Base-by-base conservation (phyloP, 305 asterid genomes). In the Fraxinus xanthoxyloides region DNA sequence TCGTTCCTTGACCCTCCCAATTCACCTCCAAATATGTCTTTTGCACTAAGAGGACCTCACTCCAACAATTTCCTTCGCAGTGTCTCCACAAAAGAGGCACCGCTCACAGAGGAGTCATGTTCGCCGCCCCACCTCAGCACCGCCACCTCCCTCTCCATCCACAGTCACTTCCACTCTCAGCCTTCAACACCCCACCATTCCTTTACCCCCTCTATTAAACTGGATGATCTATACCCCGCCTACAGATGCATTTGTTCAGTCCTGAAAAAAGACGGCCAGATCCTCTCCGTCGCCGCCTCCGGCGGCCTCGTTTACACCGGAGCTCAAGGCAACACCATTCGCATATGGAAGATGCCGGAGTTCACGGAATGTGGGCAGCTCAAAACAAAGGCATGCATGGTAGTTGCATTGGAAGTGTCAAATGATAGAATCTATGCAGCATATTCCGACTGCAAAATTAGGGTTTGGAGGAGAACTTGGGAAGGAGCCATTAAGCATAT, bases 271-370 rank as follows among this genome's bases (percentile, higher is more conserved):
- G 98, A 95, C 85, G 98, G 98, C 5, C 97, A 93, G 87, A 87
- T 95, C 73, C 86, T 93, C 77, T 90, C 92, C 81, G 32, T 91
- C 48, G 95, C 97, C 2, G 84, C 91, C 26, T 89, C 94, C 19
- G 90, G 88, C 81, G 97, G 94, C 2, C 77, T 95, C 1, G 87
- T 90, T 2, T 95, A 95, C 87, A 91, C 98, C 23, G 98, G 98
- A 0, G 87, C 97, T 1, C 95, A 93, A 85, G 83, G 90, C 35
- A 92, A 86, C 81, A 54, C 79, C 26, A 78, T 95, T 13, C 89
- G 99, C 30, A 90, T 93, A 1, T 95, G 99, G 99, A 95, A 90
- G 92, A 87, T 92, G 89, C 98, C 98, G 1, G 99, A 95, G 87
- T 92, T 93, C 85, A 85, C 95, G 0, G 98, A 93, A 48, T 91